Percentiles rank a stretch among this genome's conserved stretches.
Evolutionary conservation across 306 rosid species (phyloP).

Genomic region (Sicyos baderoa): DNA sequence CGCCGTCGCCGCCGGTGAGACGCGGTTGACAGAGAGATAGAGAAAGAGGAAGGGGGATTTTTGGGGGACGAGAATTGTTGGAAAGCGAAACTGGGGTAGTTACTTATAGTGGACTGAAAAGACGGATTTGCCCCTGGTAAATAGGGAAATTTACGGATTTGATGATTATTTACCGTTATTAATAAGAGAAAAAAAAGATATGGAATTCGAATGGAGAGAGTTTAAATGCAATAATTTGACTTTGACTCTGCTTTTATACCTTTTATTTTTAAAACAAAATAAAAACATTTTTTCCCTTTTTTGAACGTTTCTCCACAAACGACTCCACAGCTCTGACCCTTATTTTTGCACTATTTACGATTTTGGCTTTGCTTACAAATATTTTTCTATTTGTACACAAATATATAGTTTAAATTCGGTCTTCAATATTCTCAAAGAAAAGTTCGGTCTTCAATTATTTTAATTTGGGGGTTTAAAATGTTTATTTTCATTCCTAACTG

Average conservation of each 20-base stretch:
- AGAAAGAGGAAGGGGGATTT: not conserved
- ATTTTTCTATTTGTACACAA: no score
- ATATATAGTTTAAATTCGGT: no score
- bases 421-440: no score
- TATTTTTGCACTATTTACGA: not conserved
- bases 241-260: not conserved
- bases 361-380: not conserved
- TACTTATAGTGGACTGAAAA: slow-evolving; percentile 30
- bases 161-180: slow-evolving; percentile 18
- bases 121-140: slow-evolving; percentile 29
- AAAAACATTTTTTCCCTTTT: not conserved
- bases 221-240: slow-evolving; percentile 3
- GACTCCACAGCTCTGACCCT: not conserved
- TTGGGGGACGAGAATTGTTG: slow-evolving; percentile 23
- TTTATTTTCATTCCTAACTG: no score
- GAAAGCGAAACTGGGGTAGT: slow-evolving; percentile 35
- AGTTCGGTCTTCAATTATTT: no score
- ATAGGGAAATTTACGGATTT: slow-evolving; percentile 7
- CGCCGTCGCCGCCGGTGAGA: slow-evolving; percentile 34
- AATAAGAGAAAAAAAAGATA: not conserved
- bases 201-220: not conserved
- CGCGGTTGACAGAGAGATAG: slow-evolving; percentile 1
- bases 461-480: no score
- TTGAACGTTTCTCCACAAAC: slow-evolving; percentile 9
- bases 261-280: not conserved